phyloP scores from a whole-genome alignment of 1,284 basidiomycete genomes.

The Boletus mariae region DNA sequence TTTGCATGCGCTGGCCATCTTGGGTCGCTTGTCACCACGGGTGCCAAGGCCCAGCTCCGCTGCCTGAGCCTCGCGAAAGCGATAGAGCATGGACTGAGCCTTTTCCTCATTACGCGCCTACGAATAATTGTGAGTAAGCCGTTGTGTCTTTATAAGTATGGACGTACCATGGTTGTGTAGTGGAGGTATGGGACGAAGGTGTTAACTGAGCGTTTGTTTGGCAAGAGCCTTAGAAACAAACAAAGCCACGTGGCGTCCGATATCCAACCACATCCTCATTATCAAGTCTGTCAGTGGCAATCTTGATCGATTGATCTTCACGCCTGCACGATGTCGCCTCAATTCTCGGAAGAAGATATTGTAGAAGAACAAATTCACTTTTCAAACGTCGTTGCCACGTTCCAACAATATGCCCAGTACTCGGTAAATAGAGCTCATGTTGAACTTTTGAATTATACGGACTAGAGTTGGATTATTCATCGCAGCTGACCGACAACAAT shows the following conservation, averaged over 20 bases:
- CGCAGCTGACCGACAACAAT: slow-evolving; percentile 70
- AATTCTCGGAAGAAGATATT: slow-evolving; percentile 36
- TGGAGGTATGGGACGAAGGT: neutral
- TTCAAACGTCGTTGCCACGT: slow-evolving; percentile 62
- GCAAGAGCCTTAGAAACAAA: slow-evolving; percentile 27
- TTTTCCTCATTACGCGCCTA: slow-evolving; percentile 97
- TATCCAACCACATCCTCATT: neutral
- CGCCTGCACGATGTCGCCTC: slow-evolving; percentile 23
- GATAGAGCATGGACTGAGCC: slow-evolving; percentile 97
- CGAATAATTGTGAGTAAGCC: neutral
- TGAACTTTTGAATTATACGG: neutral
- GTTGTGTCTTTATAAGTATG: neutral
- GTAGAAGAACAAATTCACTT: slow-evolving; percentile 63
- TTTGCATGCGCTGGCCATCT: slow-evolving; percentile 88
- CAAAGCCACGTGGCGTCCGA: slow-evolving; percentile 18
- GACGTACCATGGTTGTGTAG: slow-evolving; percentile 17
- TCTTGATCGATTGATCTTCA: neutral
- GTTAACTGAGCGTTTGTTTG: slow-evolving; percentile 20
- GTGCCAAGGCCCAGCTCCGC: slow-evolving; percentile 90
- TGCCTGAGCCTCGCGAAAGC: slow-evolving; percentile 96
- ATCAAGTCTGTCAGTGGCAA: neutral
- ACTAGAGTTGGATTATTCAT: neutral
- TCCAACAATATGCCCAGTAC: slow-evolving; percentile 61
- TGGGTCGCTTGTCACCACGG: slow-evolving; percentile 76
- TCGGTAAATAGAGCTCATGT: slow-evolving; percentile 40